Evolutionary conservation across 73 alveolate species (phyloP), one percentile per base, ranked within the genome.

Genomic region (Paramecium caudatum): DNA sequence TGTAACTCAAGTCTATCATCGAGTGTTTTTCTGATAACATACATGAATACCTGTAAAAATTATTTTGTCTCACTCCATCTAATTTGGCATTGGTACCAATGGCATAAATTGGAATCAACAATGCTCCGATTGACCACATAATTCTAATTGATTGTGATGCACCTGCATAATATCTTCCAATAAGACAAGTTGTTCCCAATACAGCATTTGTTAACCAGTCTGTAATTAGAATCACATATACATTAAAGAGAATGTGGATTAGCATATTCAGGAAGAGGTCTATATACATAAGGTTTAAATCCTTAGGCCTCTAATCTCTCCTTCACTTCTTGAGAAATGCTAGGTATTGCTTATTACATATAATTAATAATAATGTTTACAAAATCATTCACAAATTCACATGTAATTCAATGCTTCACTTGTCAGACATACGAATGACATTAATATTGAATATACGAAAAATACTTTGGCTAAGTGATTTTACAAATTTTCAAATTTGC

Each of bases 1-100:
- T 95, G 94, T 82, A 91, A 94, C 46, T 95, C 98, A 13, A 96
- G 94, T 87, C 96, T 92, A 55, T 96, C 91, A 50, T 95, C 97
- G 49, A 96, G 90, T 13, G 97, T 81, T 82, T 94, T 82, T 88
- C 97, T 95, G 15, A 61, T 1, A 62, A 21, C 23, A 49, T 61
- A 32, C 19, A 63, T 55, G 46, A 23, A 37, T 62, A 86, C 93
- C 93, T 86, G 32, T 70, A 55, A 62, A 49, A 48, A 41, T 21
- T 30, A 43, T 36, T 27, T 63, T 86, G 62, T 41, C 69, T 78
- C 16, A 63, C 37, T 15, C 41, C 47, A 39, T 86, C 93, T 46
- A 62, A 30, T 37, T 62, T 86, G 27, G 49, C 80, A 47, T 61
- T 86, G 4, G 93, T 33, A 21, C 27, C 50, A 23, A 86, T 37